phyloP scores from a whole-genome alignment of 192 early-diverging fungal genomes.

The Coemansia asiatica region DNA sequence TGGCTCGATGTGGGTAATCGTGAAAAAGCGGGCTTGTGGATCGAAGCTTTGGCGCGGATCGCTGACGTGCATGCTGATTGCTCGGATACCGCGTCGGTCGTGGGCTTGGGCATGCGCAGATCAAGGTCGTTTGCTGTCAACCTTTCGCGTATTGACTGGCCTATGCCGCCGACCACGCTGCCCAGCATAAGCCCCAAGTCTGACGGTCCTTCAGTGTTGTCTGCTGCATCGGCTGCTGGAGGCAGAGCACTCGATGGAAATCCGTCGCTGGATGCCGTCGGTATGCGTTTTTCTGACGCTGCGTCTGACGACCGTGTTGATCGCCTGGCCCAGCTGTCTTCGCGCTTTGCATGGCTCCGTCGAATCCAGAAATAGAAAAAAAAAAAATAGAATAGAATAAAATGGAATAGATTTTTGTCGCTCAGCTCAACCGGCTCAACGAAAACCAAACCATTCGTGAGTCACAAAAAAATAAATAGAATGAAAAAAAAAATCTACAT shows the following conservation, averaged over 20 bases:
- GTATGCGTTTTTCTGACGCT: slow-evolving; percentile 3
- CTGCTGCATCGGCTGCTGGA: neutral
- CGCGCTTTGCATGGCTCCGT: slow-evolving; percentile 40
- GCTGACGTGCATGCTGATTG: slow-evolving; percentile 9
- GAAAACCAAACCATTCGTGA: neutral
- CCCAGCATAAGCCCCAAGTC: slow-evolving; percentile 2
- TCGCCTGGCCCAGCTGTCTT: slow-evolving; percentile 10
- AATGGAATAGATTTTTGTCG: too few species aligned
- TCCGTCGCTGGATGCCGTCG: slow-evolving; percentile 36
- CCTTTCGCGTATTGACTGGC: slow-evolving; percentile 42
- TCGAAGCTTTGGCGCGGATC: slow-evolving; percentile 13
- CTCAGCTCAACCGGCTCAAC: neutral
- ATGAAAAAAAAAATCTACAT: neutral
- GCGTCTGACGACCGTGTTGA: slow-evolving; percentile 1
- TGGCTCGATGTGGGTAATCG: slow-evolving; percentile 16
- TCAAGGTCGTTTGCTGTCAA: slow-evolving; percentile 40
- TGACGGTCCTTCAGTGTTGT: neutral
- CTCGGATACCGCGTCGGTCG: neutral
- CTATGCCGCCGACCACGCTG: slow-evolving; percentile 29
- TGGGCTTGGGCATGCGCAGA: slow-evolving; percentile 11
- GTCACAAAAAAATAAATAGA: neutral
- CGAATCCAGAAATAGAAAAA: slow-evolving; percentile 6
- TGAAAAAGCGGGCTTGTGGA: slow-evolving; percentile 10
- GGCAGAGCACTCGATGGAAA: slow-evolving; percentile 13
- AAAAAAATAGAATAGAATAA: neutral